phyloP scores from a whole-genome alignment of 495 filamentous ascomycete genomes.

The Aspergillus bertholletiae region DNA sequence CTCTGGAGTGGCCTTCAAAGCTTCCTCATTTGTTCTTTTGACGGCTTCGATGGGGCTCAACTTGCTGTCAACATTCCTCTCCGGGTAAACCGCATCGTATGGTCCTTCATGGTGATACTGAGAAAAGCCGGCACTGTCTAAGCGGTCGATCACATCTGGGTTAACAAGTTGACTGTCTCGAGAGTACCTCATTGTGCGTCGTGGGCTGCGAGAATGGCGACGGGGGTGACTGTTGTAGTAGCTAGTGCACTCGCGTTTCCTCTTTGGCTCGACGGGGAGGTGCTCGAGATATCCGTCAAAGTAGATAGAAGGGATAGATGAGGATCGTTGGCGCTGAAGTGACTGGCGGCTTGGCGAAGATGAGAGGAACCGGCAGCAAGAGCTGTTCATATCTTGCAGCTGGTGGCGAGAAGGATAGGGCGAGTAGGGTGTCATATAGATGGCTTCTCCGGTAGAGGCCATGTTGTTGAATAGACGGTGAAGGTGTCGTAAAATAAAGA shows the following conservation, averaged over 20 bases:
- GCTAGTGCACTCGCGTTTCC: constrained; percentile 14
- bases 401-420: constrained; percentile 4
- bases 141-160: constrained; percentile 74
- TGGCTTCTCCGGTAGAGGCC: neutral
- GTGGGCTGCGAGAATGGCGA: constrained; percentile 13
- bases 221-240: constrained; percentile 17
- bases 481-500: neutral
- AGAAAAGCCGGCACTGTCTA: constrained; percentile 60
- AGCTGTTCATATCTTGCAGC: constrained; percentile 32
- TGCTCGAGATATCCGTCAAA: constrained; percentile 30
- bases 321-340: constrained; percentile 23
- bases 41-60: constrained; percentile 77
- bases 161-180: constrained; percentile 61
- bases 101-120: constrained; percentile 90
- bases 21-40: constrained; percentile 66
- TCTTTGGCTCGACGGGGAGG: constrained; percentile 28
- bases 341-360: constrained; percentile 24
- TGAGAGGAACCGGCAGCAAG: constrained; percentile 35
- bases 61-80: constrained; percentile 62
- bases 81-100: constrained; percentile 76
- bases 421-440: constrained; percentile 10
- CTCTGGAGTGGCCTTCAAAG: constrained; percentile 75
- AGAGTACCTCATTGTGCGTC: constrained; percentile 33
- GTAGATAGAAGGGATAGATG: constrained; percentile 29
- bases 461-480: constrained; percentile 4